Base-by-base conservation (phyloP, 495 filamentous ascomycete species). In the Parathielavia appendiculata region DNA sequence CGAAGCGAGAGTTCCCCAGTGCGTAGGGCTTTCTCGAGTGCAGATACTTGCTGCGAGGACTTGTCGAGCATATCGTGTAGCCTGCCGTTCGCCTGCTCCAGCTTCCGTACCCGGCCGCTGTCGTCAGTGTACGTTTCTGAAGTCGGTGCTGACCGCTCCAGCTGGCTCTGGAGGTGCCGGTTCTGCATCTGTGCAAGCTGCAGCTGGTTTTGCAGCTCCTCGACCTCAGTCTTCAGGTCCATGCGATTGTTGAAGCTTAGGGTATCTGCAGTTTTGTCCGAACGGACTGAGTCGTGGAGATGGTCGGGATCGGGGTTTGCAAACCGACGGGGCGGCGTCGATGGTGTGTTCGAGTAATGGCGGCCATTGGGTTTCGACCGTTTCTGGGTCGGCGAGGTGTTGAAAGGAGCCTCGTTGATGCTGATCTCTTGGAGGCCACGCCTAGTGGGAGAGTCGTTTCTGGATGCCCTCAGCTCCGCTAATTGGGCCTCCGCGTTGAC, bases 171-270 rank as follows among this genome's bases (percentile, higher is more conserved):
- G 16, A 98, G 82, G 68, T 98, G 92, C 38, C 89, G 85, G 73
- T 96, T 96, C 63, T 92, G 89, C 90, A 98, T 96, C 71, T 97
- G 87, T 9, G 88, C 86, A 75, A 97, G 83, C 65, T 98, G 92
- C 46, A 98, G 82, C 70, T 95, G 91, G 69, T 95, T 97, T 66
- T 97, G 93, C 46, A 96, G 77, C 71, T 95, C 84, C 66, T 98
- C 93, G 10, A 97, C 75, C 66, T 98, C 92, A 12, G 89, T 83
- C 38, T 90, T 92, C 55, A 96, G 75, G 66, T 98, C 93, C 86
- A 95, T 91, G 16, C 87, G 84, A 63, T 87, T 89, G 67, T 95
- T 91, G 73, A 88, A 95, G 60, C 88, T 86, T 48, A 92, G 80
- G 44, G 90, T 92, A 70, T 97, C 93, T 40, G 92, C 86, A 0